Percentiles rank a stretch among this genome's conserved stretches.
phyloP scores from a whole-genome alignment of 1,139 yeast genomes.

The Kodamaea sp. region DNA sequence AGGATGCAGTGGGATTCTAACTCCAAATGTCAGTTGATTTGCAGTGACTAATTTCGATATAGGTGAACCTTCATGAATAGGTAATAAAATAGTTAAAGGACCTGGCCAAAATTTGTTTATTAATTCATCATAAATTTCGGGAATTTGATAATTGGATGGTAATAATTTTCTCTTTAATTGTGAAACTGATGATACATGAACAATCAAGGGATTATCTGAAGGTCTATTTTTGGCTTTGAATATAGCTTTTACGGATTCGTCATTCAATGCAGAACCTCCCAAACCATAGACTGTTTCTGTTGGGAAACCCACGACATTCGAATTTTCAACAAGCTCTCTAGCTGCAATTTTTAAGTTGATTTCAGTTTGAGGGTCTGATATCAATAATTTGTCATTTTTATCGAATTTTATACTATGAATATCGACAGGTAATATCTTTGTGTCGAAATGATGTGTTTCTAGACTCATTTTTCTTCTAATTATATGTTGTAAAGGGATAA shows the following conservation, averaged over 20 bases:
- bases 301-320: conserved; percentile 82
- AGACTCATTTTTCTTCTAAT: conserved; percentile 10
- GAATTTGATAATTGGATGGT: conserved; percentile 50
- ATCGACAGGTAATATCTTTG: conserved; percentile 33
- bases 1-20: conserved; percentile 81
- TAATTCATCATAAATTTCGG: conserved; percentile 59
- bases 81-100: conserved; percentile 82
- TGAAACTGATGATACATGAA: conserved; percentile 75
- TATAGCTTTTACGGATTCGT: conserved; percentile 69
- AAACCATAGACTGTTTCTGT: conserved; percentile 96
- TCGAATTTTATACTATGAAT: conserved; percentile 26
- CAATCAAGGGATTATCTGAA: conserved; percentile 88
- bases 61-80: conserved; percentile 49
- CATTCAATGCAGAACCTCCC: conserved; percentile 81
- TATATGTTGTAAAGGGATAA: not conserved
- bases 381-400: conserved; percentile 18
- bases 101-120: conserved; percentile 89
- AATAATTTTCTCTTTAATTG: conserved; percentile 62
- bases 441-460: conserved; percentile 12
- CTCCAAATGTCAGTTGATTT: conserved; percentile 85
- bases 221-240: conserved; percentile 91
- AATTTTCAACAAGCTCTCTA: conserved; percentile 43
- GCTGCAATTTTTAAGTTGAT: conserved; percentile 57
- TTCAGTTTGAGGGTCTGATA: conserved; percentile 51
- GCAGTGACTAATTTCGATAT: conserved; percentile 79